These are phyloP conservation scores for Auriscalpium microsporum DNA, from an alignment of 768 basidiomycete genomes.

Conservation along the genomic window DNA sequence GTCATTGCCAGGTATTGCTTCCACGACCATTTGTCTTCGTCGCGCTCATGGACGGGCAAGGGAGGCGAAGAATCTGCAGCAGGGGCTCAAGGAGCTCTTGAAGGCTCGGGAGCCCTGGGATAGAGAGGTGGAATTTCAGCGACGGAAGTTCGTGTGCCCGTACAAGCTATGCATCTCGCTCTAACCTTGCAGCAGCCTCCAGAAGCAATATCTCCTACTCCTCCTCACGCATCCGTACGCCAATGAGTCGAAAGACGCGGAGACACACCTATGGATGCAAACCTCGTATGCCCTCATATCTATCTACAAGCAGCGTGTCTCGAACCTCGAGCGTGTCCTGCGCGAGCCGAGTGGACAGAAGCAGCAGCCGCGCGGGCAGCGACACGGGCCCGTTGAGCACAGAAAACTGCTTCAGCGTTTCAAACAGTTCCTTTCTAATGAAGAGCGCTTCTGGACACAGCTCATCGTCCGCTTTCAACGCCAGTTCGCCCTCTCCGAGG, in stretches of 20 bases:
- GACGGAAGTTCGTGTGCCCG: slow-evolving; percentile 62
- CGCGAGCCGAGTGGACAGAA: slow-evolving; percentile 22
- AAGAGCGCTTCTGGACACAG: slow-evolving; percentile 87
- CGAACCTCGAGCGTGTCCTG: slow-evolving; percentile 43
- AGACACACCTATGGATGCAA: slow-evolving; percentile 87
- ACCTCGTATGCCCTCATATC: slow-evolving; percentile 83
- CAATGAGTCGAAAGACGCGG: slow-evolving; percentile 68
- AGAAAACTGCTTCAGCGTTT: slow-evolving; percentile 85
- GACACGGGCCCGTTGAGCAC: slow-evolving; percentile 66
- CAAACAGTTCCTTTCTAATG: slow-evolving; percentile 79
- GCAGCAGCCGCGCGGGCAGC: slow-evolving; percentile 30
- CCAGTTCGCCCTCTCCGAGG: slow-evolving; percentile 62
- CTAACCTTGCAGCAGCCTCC: slow-evolving; percentile 39
- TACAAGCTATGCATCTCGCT: slow-evolving; percentile 8
- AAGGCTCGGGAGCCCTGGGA: slow-evolving; percentile 74
- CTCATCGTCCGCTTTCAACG: slow-evolving; percentile 69
- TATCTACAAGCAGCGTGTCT: slow-evolving; percentile 70
- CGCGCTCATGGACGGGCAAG: slow-evolving; percentile 29
- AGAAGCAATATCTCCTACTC: slow-evolving; percentile 60
- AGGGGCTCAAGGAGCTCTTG: slow-evolving; percentile 66
- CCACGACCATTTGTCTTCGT: slow-evolving; percentile 6
- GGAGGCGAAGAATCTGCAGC: slow-evolving; percentile 71
- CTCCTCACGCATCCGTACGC: slow-evolving; percentile 62
- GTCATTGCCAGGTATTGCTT: slow-evolving; percentile 29
- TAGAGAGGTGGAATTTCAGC: slow-evolving; percentile 76